Conservation (phyloP, 140 eudicot genomes). For the Ambrosia hybrid region DNA sequence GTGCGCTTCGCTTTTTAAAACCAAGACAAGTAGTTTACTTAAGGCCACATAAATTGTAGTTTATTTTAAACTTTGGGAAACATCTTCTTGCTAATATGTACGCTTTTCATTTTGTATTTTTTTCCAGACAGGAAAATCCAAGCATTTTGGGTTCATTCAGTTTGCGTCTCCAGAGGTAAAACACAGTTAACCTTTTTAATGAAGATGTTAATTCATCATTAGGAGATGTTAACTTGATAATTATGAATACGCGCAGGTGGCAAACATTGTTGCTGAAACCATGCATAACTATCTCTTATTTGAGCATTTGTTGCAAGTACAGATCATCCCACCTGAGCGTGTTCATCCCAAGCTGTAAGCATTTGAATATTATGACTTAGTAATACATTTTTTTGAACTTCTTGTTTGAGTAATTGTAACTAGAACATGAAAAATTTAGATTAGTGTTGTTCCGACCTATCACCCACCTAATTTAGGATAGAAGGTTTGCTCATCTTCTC, state of each 20-base stretch:
- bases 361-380: neutral
- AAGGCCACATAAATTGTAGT: neutral
- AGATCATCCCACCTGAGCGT: conserved; percentile 70
- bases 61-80: neutral
- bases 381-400: too few species aligned
- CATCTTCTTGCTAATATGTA: neutral
- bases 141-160: conserved; percentile 93
- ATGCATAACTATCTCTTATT: conserved; percentile 90
- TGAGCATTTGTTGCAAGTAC: conserved; percentile 94
- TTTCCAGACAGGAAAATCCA: conserved; percentile 81
- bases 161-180: conserved; percentile 88
- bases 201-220: neutral
- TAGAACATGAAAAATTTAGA: too few species aligned
- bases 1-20: too few species aligned
- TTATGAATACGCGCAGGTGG: conserved; percentile 54
- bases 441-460: too few species aligned
- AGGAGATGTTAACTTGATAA: neutral
- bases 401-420: too few species aligned
- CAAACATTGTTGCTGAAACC: conserved; percentile 86
- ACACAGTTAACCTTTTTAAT: neutral
- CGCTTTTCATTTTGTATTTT: neutral
- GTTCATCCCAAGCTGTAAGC: conserved; percentile 90
- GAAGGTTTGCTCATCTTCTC: neutral
- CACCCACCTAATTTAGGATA: neutral
- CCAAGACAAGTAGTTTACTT: neutral